Evolutionary conservation across 805 yeast species (phyloP).

Genomic region (Myxozyma lipomycoides): DNA sequence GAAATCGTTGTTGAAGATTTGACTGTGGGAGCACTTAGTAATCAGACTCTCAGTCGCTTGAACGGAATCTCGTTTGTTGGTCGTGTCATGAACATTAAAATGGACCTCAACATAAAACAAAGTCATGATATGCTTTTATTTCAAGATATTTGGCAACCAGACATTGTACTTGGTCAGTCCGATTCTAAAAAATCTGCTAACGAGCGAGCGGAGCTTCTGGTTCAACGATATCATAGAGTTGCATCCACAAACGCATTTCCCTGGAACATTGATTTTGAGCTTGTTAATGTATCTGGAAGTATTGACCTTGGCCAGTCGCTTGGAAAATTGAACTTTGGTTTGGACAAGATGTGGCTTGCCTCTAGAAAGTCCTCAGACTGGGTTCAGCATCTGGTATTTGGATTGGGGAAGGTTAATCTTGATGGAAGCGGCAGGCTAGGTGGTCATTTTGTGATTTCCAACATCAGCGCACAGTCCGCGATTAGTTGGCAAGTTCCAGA

Average conservation of each 20-base stretch:
- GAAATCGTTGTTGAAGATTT: slow-evolving; percentile 51
- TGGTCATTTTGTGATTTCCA: slow-evolving; percentile 54
- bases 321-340: slow-evolving; percentile 55
- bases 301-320: slow-evolving; percentile 82
- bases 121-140: slow-evolving; percentile 81
- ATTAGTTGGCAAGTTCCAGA: slow-evolving; percentile 59
- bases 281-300: slow-evolving; percentile 50
- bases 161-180: slow-evolving; percentile 33
- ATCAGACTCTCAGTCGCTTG: slow-evolving; percentile 3
- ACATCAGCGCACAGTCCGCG: slow-evolving; percentile 56
- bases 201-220: slow-evolving; percentile 29
- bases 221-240: slow-evolving; percentile 50
- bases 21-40: slow-evolving; percentile 31
- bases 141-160: slow-evolving; percentile 74
- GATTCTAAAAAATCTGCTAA: slow-evolving; percentile 7
- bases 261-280: slow-evolving; percentile 60
- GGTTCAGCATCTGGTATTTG: slow-evolving; percentile 66
- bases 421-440: slow-evolving; percentile 74
- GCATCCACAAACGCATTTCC: slow-evolving; percentile 66
- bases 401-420: slow-evolving; percentile 51
- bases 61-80: slow-evolving; percentile 39
- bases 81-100: slow-evolving; percentile 50
- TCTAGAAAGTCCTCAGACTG: slow-evolving; percentile 62
- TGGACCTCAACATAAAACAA: slow-evolving; percentile 75
- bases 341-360: slow-evolving; percentile 64